phyloP scores from a whole-genome alignment of 257 asterid genomes.

The Salvia splendens region DNA sequence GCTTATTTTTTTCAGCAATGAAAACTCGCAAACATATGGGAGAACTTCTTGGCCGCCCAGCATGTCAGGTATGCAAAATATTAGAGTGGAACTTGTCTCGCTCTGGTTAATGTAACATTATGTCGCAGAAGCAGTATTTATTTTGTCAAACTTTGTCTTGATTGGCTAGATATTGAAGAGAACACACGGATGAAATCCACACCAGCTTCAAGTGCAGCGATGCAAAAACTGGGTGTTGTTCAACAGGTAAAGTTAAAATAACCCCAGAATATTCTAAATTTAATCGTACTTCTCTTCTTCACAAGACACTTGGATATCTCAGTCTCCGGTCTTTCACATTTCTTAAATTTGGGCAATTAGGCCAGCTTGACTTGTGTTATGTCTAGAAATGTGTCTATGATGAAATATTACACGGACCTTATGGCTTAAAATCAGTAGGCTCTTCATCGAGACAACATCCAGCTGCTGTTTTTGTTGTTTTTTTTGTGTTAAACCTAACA shows the following conservation, averaged over 20 bases:
- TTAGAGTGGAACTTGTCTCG: constrained; percentile 8
- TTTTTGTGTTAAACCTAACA: not conserved
- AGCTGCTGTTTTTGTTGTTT: not conserved
- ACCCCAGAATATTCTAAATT: constrained; percentile 23
- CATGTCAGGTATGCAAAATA: constrained; percentile 51
- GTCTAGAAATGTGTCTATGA: not conserved
- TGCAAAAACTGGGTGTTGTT: constrained; percentile 61
- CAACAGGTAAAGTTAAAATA: constrained; percentile 54
- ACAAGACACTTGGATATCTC: not conserved
- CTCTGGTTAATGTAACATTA: constrained; percentile 16
- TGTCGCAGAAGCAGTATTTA: not conserved
- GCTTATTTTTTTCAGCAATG: constrained; percentile 51
- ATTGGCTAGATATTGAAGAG: constrained; percentile 57
- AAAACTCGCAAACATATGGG: constrained; percentile 48
- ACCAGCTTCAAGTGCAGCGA: constrained; percentile 63
- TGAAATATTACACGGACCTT: not conserved
- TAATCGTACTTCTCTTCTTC: not conserved
- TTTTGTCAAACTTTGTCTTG: constrained; percentile 23
- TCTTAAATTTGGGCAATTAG: not conserved
- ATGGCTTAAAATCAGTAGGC: not conserved
- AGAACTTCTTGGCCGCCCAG: constrained; percentile 44
- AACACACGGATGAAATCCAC: constrained; percentile 48
- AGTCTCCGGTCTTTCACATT: not conserved
- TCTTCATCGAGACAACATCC: not conserved
- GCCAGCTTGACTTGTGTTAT: not conserved